A percentile compares a stretch with the other conserved stretches of the same genome.
Conservation (phyloP, 2,329 filamentous ascomycete species). For the Fusarium siculi region DNA sequence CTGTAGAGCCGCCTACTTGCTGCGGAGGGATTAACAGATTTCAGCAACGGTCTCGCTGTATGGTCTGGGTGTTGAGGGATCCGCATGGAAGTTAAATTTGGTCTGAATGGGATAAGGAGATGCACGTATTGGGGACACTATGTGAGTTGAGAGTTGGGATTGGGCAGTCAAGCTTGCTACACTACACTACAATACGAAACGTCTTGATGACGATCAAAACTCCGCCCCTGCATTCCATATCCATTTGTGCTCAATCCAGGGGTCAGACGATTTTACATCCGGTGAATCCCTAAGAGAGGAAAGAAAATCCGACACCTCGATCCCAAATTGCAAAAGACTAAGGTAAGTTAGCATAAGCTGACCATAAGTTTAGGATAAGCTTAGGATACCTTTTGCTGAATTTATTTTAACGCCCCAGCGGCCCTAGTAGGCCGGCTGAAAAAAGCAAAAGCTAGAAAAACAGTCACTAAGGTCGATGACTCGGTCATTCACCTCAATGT, state of each 20-base stretch:
- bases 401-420: background rate
- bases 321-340: background rate
- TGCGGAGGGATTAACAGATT: no score
- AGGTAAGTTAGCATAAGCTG: background rate
- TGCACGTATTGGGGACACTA: background rate
- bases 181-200: background rate
- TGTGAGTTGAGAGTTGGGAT: background rate
- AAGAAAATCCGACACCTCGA: background rate
- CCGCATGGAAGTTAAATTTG: no score
- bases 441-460: background rate
- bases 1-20: no score
- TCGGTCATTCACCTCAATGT: background rate
- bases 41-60: no score
- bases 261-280: background rate
- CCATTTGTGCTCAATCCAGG: background rate
- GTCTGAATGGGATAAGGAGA: no score
- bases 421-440: background rate
- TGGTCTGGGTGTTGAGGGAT: no score
- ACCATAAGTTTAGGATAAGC: background rate
- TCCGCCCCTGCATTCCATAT: background rate
- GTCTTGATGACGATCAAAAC: background rate
- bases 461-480: background rate
- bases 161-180: background rate
- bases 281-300: no score
- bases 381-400: background rate